Evolutionary conservation across 2,329 filamentous ascomycete genomes (phyloP), one percentile per base, ranked within the genome.

Genomic region (Dothiorella sarmentorum): DNA sequence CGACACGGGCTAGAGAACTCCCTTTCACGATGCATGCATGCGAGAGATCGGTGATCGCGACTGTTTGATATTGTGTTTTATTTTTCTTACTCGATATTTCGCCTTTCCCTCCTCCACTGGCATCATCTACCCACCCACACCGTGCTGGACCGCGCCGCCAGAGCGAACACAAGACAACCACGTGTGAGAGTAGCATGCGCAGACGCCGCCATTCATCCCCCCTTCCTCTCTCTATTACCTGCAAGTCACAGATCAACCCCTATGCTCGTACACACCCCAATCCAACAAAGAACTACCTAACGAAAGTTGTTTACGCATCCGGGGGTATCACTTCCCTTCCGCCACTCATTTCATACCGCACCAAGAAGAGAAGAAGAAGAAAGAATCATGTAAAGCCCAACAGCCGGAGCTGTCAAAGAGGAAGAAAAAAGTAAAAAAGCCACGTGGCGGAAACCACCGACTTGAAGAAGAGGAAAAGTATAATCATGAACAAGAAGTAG

Each of bases 311-410:
- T 53, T 29, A n/a, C 49, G 49, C 49, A 53, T 53, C 33, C 9
- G 44, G 47, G 49, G 49, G 49, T 53, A 53, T 53, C 49, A 42
- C 7, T 33, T 53, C 49, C 49, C 49, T 53, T 53, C 49, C 49
- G 49, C 49, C 49, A 51, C 31, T 37, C 20, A 51, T 51, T 27
- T 26, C 24, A 20, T 24, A 9, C 17, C 20, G 11, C 15, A 49
- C 45, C 13, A n/a, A n/a, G n/a, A n/a, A n/a, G n/a, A n/a, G n/a
- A n/a, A n/a, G n/a, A 56, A 44, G 5, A 42, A 43, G 17, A 52
- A 31, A 20, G 5, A 13, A n/a, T 15, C 18, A 49, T 20, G 15
- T n/a, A 15, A 26, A 43, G 13, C 17, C 37, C 18, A 43, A 43
- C n/a, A n/a, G n/a, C n/a, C n/a, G n/a, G n/a, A n/a, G n/a, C n/a